Evolutionary conservation across 2,329 filamentous ascomycete genomes (phyloP).

Genomic region (Exophiala bonariae): DNA sequence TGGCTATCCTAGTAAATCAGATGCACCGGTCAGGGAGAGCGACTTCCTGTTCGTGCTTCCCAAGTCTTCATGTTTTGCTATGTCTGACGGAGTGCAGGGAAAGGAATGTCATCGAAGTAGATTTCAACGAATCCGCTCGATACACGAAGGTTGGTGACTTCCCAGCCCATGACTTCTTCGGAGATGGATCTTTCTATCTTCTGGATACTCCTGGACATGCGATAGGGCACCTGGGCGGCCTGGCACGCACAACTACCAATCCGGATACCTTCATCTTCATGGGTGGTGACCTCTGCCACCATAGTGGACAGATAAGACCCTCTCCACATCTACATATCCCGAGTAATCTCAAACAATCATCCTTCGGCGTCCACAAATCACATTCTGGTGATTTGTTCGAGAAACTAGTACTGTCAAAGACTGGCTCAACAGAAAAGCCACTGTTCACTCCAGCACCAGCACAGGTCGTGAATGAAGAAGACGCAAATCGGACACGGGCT

Average conservation of each 20-base stretch:
- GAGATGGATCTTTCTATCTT: conserved; percentile 43
- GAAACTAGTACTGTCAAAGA: neutral
- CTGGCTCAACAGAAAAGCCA: conserved; percentile 21
- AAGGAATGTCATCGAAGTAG: conserved; percentile 1
- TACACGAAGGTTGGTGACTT: conserved; percentile 34
- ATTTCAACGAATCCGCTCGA: neutral
- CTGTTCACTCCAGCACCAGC: conserved; percentile 30
- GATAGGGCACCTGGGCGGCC: conserved; percentile 49
- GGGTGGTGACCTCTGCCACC: conserved; percentile 50
- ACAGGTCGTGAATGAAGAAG: conserved; percentile 1
- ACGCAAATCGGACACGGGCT: conserved; percentile 2
- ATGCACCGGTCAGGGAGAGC: conserved; percentile 36
- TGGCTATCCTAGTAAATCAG: conserved; percentile 44
- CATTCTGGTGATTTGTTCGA: neutral
- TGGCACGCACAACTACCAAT: conserved; percentile 43
- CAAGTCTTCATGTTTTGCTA: too few relatives aligned
- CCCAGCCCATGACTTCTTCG: conserved; percentile 41
- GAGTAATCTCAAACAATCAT: neutral
- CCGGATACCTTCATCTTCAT: conserved; percentile 48
- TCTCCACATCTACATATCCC: conserved; percentile 4
- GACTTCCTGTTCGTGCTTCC: conserved; percentile 31
- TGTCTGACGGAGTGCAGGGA: neutral
- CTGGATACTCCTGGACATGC: conserved; percentile 48
- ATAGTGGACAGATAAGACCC: conserved; percentile 27
- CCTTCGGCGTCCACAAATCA: neutral